Base-by-base conservation (phyloP, 2,329 filamentous ascomycete species). In the Phaeoacremonium minimum region DNA sequence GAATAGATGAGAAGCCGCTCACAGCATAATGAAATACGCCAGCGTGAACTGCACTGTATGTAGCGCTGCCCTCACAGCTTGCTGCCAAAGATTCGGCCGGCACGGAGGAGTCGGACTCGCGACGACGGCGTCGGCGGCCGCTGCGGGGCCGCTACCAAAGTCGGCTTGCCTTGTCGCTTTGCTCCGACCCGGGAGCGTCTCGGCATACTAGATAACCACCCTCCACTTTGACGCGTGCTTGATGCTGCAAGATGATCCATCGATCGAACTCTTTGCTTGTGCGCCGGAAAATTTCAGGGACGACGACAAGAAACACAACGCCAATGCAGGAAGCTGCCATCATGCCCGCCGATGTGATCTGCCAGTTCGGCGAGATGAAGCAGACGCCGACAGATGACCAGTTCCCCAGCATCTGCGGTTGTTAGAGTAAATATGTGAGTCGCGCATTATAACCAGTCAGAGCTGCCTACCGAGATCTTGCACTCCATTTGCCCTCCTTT, bases 261-360 rank as follows among this genome's bases (percentile, higher is more conserved):
- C 74, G 69, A 56, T 93, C 86, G 58, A 83, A 91, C 56, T 89
- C 85, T 48, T 84, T 81, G 46, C 75, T 71, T 16, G 73, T 49
- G 18, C 86, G 82, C 33, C 87, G 83, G 15, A 93, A 71, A 39
- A 81, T 65, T 53, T 93, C 86, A 47, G 93, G 80, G 6, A 63
- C 51, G 35, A 91, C 71, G 47, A 85, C 83, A 36, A 94, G 77
- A n/a, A 83, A 64, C 43, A 88, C 68, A 22, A 88, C 80, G 42
- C 84, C 86, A 52, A 94, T 82, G 63, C 87, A 93, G 35, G 81
- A 85, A 15, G 83, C 86, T 32, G 83, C 86, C 54, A 94, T 91
- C 73, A 83, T 83, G 56, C 74, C 80, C 4, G 59, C 63, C 16
- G 80, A 83, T 13, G 66, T 80, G 56, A 91, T 75, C 51, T 80